Evolutionary conservation across 2,329 filamentous ascomycete genomes (phyloP).

Genomic region (Beauveria scarabaeidicola): DNA sequence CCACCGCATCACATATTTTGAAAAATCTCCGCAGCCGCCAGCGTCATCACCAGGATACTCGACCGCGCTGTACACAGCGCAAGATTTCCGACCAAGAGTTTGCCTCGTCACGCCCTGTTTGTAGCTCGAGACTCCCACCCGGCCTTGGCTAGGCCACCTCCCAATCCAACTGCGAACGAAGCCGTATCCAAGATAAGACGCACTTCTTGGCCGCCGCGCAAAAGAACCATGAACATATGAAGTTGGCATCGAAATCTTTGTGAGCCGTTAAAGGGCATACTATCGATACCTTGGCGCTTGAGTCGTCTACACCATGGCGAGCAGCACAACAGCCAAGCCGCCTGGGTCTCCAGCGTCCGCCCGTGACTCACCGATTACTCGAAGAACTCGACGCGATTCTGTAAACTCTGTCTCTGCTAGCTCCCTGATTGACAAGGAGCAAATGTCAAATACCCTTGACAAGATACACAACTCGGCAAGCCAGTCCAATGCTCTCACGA

Average conservation of each 20-base stretch:
- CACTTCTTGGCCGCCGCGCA: background rate
- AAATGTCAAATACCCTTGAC: conserved; percentile 69
- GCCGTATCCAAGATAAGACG: background rate
- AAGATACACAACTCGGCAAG: conserved; percentile 86
- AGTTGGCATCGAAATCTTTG: background rate
- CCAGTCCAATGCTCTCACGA: conserved; percentile 74
- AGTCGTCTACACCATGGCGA: conserved; percentile 20
- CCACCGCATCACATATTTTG: conserved; percentile 1
- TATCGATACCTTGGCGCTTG: background rate
- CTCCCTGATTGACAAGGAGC: conserved; percentile 54
- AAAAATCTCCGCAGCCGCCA: background rate
- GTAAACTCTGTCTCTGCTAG: conserved; percentile 33
- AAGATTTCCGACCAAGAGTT: background rate
- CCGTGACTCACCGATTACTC: conserved; percentile 22
- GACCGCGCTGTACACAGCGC: background rate
- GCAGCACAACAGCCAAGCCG: conserved; percentile 23
- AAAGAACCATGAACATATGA: background rate
- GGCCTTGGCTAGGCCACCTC: background rate
- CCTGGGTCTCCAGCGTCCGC: conserved; percentile 21
- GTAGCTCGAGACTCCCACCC: background rate
- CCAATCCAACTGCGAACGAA: background rate
- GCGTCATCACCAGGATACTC: background rate
- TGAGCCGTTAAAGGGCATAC: background rate
- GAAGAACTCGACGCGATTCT: conserved; percentile 30
- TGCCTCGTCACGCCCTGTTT: background rate